Percentiles rank a stretch among this genome's conserved stretches.
phyloP scores from a whole-genome alignment of 305 asterid genomes.

The Fraxinus sp. region DNA sequence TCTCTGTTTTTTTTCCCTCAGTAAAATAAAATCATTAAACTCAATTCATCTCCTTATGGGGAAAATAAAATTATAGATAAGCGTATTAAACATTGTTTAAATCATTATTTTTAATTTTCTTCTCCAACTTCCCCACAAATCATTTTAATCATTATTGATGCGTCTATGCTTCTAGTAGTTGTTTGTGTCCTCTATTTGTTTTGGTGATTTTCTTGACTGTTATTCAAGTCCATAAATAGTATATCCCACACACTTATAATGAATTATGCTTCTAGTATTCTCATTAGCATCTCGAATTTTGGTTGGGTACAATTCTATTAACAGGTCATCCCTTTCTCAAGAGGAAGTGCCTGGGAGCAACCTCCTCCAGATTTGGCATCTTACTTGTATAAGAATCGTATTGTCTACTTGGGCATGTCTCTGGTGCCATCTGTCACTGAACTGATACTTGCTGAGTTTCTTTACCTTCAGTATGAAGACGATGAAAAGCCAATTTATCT shows the following conservation, averaged over 20 bases:
- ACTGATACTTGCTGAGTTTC: conserved; percentile 79
- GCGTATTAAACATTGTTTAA: neutral
- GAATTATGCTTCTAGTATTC: conserved; percentile 1
- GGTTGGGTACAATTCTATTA: conserved; percentile 14
- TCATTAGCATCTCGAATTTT: conserved; percentile 14
- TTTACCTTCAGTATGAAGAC: conserved; percentile 83
- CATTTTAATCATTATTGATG: neutral
- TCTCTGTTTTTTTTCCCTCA: neutral
- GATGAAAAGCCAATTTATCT: conserved; percentile 82
- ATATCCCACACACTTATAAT: neutral
- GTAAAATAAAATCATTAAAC: neutral
- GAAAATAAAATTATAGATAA: neutral
- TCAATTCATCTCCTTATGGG: neutral
- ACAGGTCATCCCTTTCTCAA: conserved; percentile 88
- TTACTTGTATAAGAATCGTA: conserved; percentile 75
- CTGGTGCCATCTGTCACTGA: conserved; percentile 90
- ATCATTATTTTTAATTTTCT: neutral
- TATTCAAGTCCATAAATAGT: neutral
- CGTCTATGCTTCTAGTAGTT: neutral
- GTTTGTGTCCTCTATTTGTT: neutral
- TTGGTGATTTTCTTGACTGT: neutral
- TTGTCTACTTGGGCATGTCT: conserved; percentile 93
- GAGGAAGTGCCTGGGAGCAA: conserved; percentile 83
- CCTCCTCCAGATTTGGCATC: conserved; percentile 98
- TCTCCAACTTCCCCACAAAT: neutral